A percentile compares a stretch with the other conserved stretches of the same genome.
Conservation (phyloP, 306 rosid species). For the Sicyos baderoa region DNA sequence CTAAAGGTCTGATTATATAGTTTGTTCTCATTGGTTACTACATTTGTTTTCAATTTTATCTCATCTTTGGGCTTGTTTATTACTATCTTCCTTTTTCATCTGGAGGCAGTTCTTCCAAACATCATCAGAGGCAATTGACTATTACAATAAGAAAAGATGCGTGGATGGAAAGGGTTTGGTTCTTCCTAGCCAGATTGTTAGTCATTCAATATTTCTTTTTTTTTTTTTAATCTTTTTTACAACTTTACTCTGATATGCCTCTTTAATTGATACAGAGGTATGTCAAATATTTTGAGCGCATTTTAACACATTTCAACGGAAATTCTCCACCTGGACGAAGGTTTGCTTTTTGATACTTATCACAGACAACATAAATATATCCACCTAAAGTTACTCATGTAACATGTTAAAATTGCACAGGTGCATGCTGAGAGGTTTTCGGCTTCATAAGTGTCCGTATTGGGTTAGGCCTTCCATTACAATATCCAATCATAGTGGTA, state of each 20-base stretch:
- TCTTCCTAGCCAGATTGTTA: slow-evolving; percentile 92
- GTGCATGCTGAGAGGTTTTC: slow-evolving; percentile 92
- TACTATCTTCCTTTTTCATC: slow-evolving; percentile 15
- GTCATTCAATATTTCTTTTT: slow-evolving; percentile 24
- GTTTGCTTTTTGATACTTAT: slow-evolving; percentile 29
- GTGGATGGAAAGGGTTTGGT: slow-evolving; percentile 81
- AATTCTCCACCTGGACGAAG: slow-evolving; percentile 73
- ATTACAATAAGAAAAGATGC: slow-evolving; percentile 85
- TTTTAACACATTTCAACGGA: slow-evolving; percentile 55
- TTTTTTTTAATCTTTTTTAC: slow-evolving; percentile 1
- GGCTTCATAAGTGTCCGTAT: slow-evolving; percentile 83
- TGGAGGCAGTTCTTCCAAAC: slow-evolving; percentile 72
- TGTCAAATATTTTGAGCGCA: slow-evolving; percentile 69
- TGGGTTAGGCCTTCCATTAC: slow-evolving; percentile 86
- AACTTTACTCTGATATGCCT: slow-evolving; percentile 28
- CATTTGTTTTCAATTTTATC: neutral
- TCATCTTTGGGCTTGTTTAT: slow-evolving; percentile 17
- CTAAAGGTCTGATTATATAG: slow-evolving; percentile 51
- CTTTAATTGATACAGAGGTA: slow-evolving; percentile 52
- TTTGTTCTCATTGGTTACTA: slow-evolving; percentile 17
- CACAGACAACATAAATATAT: neutral
- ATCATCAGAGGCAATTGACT: slow-evolving; percentile 68
- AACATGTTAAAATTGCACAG: slow-evolving; percentile 29
- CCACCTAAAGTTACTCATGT: neutral
- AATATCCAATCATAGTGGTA: slow-evolving; percentile 74